Base-by-base conservation (phyloP, 2,329 filamentous ascomycete species). In the Blastomyces parvus region DNA sequence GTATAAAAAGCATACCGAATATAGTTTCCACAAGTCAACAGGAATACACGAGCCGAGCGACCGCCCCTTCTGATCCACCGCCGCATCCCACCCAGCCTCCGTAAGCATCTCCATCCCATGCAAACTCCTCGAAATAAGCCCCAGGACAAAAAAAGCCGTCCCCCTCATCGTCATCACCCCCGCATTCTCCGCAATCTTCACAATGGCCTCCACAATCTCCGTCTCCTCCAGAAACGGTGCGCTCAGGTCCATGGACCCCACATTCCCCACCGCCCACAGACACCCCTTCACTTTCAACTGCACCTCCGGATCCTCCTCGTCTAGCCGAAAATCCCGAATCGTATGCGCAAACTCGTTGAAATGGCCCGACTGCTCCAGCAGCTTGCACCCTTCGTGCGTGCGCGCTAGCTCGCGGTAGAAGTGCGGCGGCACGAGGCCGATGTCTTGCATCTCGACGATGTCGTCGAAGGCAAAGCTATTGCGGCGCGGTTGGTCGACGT, bases 201-300 rank as follows among this genome's bases (percentile, higher is more conserved):
- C 86, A 66, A 99, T 93, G 66, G 88, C 85, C 70, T 88, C 85
- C 22, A 97, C 91, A 46, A 97, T 91, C 67, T 97, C 90, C 46
- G 86, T 90, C 63, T 89, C 87, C 75, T 97, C 94, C 3, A 99
- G 81, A 74, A 99, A 99, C 0, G 91, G 91, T 0, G 93, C 93
- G 1, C 94, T 94, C 1, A 97, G 85, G 70, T 97, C 93, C 92
- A 99, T 97, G 0, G 92, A 97, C 0, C 94, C 94, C 46, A 99
- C 93, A 69, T 99, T 99, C 30, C 94, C 94, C 0, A 99, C 91
- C 0, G 94, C 94, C 94, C 94, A 99, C 58, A 99, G 81, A 73
- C 91, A 97, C 8, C 92, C 94, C 75, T 99, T 99, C 67, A 97
- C 91, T 73, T 97, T 97, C 64, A 91, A 86, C 55, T 97, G 86